A percentile compares a stretch with the other conserved stretches of the same genome.
Evolutionary conservation across 495 filamentous ascomycete genomes (phyloP).

Genomic region (Penicillium turbatum): DNA sequence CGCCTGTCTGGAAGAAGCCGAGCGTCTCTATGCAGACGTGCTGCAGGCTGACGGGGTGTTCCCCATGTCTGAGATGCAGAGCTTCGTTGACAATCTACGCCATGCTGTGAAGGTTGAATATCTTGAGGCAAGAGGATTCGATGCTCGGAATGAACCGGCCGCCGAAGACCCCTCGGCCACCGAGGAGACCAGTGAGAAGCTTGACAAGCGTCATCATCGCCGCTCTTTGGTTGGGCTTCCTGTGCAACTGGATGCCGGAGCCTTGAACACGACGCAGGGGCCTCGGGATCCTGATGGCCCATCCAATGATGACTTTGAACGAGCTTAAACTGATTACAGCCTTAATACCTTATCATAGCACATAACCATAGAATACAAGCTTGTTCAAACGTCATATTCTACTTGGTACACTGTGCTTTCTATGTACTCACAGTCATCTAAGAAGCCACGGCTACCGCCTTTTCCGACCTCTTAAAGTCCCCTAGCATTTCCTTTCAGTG

Average conservation of each 20-base stretch:
- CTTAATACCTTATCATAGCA: slow-evolving; percentile 24
- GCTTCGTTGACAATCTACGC: slow-evolving; percentile 58
- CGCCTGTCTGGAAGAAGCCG: slow-evolving; percentile 64
- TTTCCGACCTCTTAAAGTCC: neutral
- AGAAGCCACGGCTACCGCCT: neutral
- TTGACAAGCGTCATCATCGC: slow-evolving; percentile 41
- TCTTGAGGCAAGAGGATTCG: slow-evolving; percentile 36
- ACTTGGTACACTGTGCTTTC: neutral
- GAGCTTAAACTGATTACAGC: slow-evolving; percentile 28
- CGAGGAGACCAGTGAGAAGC: slow-evolving; percentile 60
- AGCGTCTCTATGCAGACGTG: slow-evolving; percentile 61
- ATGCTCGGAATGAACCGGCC: slow-evolving; percentile 30
- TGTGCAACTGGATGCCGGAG: slow-evolving; percentile 33
- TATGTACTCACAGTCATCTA: neutral
- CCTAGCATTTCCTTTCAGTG: neutral
- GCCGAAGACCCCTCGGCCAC: slow-evolving; percentile 33
- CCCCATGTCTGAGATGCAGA: slow-evolving; percentile 51
- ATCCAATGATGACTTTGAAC: slow-evolving; percentile 52
- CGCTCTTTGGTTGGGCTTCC: slow-evolving; percentile 38
- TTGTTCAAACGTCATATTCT: neutral
- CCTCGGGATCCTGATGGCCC: slow-evolving; percentile 26
- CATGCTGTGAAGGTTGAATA: slow-evolving; percentile 54
- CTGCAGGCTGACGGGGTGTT: slow-evolving; percentile 54
- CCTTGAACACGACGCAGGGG: slow-evolving; percentile 27
- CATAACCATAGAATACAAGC: slow-evolving; percentile 22